phyloP scores from a whole-genome alignment of 2,329 filamentous ascomycete species.

The Cladophialophora exuberans region DNA sequence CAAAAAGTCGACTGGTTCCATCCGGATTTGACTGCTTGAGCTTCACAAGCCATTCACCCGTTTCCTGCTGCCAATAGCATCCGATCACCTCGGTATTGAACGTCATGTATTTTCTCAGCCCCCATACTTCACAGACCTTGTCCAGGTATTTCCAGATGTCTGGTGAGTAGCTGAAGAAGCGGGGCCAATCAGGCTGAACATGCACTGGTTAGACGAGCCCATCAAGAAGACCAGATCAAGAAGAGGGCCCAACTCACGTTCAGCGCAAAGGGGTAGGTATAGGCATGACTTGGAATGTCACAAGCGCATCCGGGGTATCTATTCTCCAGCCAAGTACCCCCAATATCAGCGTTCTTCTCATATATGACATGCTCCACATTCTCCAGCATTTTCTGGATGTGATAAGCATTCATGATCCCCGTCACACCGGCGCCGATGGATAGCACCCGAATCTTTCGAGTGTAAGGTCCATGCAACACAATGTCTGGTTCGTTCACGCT shows the following conservation, averaged over 20 bases:
- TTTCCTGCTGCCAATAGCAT: slow-evolving; percentile 54
- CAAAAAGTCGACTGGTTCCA: slow-evolving; percentile 43
- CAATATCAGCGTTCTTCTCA: slow-evolving; percentile 38
- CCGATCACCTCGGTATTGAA: slow-evolving; percentile 54
- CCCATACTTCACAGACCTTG: slow-evolving; percentile 54
- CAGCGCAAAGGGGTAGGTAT: slow-evolving; percentile 49
- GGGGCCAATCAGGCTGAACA: slow-evolving; percentile 50
- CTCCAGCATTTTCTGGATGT: slow-evolving; percentile 30
- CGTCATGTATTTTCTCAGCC: slow-evolving; percentile 56
- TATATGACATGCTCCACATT: slow-evolving; percentile 36
- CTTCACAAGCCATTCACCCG: slow-evolving; percentile 55
- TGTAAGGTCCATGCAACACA: slow-evolving; percentile 31
- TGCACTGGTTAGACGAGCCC: slow-evolving; percentile 47
- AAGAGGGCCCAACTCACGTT: slow-evolving; percentile 34
- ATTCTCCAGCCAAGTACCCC: slow-evolving; percentile 43
- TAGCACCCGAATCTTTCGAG: slow-evolving; percentile 49
- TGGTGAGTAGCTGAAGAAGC: slow-evolving; percentile 50
- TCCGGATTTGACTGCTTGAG: slow-evolving; percentile 44
- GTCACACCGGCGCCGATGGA: slow-evolving; percentile 54
- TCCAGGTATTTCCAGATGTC: slow-evolving; percentile 55
- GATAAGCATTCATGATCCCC: slow-evolving; percentile 68
- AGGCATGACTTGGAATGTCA: slow-evolving; percentile 51
- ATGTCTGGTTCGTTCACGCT: slow-evolving; percentile 28
- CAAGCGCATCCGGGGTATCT: slow-evolving; percentile 48
- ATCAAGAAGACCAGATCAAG: neutral